phyloP scores from a whole-genome alignment of 768 basidiomycete genomes.

The Xerocomus spinulosus region DNA sequence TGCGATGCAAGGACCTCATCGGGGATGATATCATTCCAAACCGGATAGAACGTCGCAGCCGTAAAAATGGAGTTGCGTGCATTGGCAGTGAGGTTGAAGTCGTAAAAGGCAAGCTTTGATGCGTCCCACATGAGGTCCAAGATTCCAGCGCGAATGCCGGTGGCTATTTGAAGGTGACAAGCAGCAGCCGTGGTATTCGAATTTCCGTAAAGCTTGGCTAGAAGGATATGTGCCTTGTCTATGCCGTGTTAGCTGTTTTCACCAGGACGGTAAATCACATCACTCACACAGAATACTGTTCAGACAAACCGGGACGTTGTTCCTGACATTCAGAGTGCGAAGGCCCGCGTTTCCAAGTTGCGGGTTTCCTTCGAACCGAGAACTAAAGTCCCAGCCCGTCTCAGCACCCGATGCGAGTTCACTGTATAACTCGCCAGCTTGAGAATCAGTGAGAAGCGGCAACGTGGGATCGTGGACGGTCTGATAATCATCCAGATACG shows the following conservation, averaged over 20 bases:
- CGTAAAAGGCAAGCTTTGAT: slow-evolving; percentile 82
- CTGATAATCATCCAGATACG: slow-evolving; percentile 70
- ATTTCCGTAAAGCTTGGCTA: slow-evolving; percentile 58
- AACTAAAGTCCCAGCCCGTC: slow-evolving; percentile 49
- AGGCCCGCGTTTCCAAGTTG: slow-evolving; percentile 50
- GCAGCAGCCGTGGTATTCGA: slow-evolving; percentile 41
- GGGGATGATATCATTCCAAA: slow-evolving; percentile 86
- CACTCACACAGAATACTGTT: slow-evolving; percentile 81
- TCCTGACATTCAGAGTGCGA: slow-evolving; percentile 65
- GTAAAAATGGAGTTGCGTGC: slow-evolving; percentile 62
- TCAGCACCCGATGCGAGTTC: slow-evolving; percentile 90
- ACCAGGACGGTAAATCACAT: not conserved
- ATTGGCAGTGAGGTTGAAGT: slow-evolving; percentile 75
- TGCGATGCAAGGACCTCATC: slow-evolving; percentile 54
- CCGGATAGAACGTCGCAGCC: slow-evolving; percentile 76
- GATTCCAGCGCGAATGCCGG: slow-evolving; percentile 58
- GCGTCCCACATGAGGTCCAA: slow-evolving; percentile 87
- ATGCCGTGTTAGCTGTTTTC: slow-evolving; percentile 3
- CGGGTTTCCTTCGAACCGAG: slow-evolving; percentile 39
- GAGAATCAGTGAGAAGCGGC: slow-evolving; percentile 54
- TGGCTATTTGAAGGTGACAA: slow-evolving; percentile 54
- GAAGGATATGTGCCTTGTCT: slow-evolving; percentile 61
- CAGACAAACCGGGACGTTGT: slow-evolving; percentile 68
- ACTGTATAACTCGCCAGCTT: slow-evolving; percentile 66
- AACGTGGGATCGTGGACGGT: slow-evolving; percentile 67